Base-by-base conservation (phyloP, 371 early-diverging fungal species). In the Massospora cicadina region DNA sequence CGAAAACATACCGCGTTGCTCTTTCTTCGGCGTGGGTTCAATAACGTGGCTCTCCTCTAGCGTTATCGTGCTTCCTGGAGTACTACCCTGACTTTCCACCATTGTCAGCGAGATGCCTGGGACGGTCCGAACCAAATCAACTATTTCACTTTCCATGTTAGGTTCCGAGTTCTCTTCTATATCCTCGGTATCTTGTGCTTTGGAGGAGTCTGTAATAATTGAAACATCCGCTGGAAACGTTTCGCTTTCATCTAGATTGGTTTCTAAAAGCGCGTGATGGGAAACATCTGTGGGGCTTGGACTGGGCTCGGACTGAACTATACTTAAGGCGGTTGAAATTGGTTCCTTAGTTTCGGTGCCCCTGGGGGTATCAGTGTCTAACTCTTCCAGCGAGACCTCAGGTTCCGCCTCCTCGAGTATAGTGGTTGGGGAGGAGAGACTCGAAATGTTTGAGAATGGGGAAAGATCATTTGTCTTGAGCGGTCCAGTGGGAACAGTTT, bases 321-420 rank as follows among this genome's bases (percentile, higher is more conserved):
- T 43, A 43, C 43, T 43, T n/a, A n/a, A n/a, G n/a, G n/a, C n/a
- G n/a, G n/a, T n/a, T n/a, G n/a, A n/a, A n/a, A n/a, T n/a, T 10
- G 43, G 43, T 10, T 5, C 17, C 5, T 10, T 43, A 17, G 5
- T 43, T 43, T 43, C 43, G 43, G 43, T 43, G 10, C 10, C 5
- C 43, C 17, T 43, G 10, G 43, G 17, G 5, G 17, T 43, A 17
- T 43, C 10, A 5, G 43, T 43, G 43, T 43, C 43, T 43, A 60
- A 27, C 33, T 60, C 33, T 30, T 60, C 33, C 61, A 60, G 12
- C 53, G 63, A 63, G n/a, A 5, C 28, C 2, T 29, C 33, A 29
- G 63, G 21, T 13, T 53, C 23, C 2, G 32, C 12, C 10, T 63
- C 63, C 24, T 63, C 33, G 13, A 54, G 13, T 59, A 26, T 59